Base-by-base conservation (phyloP, 768 basidiomycete genomes). In the Obba rivulosa region DNA sequence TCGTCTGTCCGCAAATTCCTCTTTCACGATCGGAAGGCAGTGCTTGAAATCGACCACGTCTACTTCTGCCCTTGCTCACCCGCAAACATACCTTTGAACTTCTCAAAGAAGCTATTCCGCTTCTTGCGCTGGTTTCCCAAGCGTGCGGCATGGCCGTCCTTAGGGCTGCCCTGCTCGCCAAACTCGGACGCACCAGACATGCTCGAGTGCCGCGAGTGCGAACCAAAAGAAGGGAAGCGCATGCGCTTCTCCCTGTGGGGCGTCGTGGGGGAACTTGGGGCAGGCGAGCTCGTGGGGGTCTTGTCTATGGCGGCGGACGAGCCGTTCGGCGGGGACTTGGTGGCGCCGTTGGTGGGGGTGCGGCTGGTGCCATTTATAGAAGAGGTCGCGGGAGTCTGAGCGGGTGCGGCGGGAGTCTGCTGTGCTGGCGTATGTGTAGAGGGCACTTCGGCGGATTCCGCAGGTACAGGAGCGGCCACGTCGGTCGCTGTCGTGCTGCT, bases 21-120 rank as follows among this genome's bases (percentile, higher is more conserved):
- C 28, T 31, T 31, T 31, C 28, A 13, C 13, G 7, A 31, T 31
- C 28, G 5, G 28, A 13, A 31, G 7, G 13, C 28, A 13, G 7
- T 31, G 28, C 28, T 31, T 13, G 13, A 5, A 31, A 13, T 13
- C 5, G 28, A 13, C 28, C 28, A 46, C 48, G 41, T 25, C 43
- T 48, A 39, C 8, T 42, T 20, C 53, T 47, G 49, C 11, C 40
- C 43, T 46, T 50, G 48, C 36, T 43, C 31, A 23, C 47, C 45
- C 41, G 42, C 34, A 55, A 68, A 66, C 21, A 62, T 52, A 34
- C 55, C 55, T 53, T 62, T 64, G 45, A 68, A 52, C 60, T 61
- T 63, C 35, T 61, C 64, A 46, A 68, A 64, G 49, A 68, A 41
- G 45, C 63, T 62, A 41, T 43, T 59, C 38, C 49, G 50, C 57